Base-by-base conservation (phyloP, 139 green algal species). In the Pleodorina starrii region DNA sequence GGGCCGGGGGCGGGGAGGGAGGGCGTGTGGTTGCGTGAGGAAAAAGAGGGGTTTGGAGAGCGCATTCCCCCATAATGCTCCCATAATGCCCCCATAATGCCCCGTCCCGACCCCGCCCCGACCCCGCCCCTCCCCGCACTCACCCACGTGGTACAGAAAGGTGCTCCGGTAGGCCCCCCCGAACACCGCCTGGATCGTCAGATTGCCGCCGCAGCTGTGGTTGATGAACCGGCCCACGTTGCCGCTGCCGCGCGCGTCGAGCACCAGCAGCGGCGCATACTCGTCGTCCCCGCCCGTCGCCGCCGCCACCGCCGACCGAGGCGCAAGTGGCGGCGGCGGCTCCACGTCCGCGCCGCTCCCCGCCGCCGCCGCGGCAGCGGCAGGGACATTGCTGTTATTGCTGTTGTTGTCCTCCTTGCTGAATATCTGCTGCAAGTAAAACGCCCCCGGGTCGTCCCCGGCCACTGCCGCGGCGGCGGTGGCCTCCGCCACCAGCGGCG, bases 171-270 rank as follows among this genome's bases (percentile, higher is more conserved):
- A 86, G 14, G 79, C 76, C 2, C 90, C 54, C 7, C 74, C 76
- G 44, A 96, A 90, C 69, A 97, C 94, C 12, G 80, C 48, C 85
- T 95, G 92, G 69, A 80, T 71, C 66, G 93, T 63, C 48, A 97
- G 72, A 89, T 97, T 97, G 83, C 90, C 90, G 0, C 66, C 46
- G 89, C 94, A 96, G 72, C 54, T 90, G 91, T 97, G 95, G 91
- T 97, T 97, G 88, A 97, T 92, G 90, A 97, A 98, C 43, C 95
- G 92, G 0, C 81, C 91, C 57, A 97, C 90, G 90, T 97, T 98
- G 85, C 95, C 81, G 0, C 29, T 78, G 32, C 29, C 38, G 42
- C 60, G 60, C 2, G 86, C 93, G 38, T 94, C 91, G 1, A 94
- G 54, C 21, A 95, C 83, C 21, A 93, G 77, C 25, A 92, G 71